These are phyloP conservation scores for Lavandula angustifolia DNA, from an alignment of 257 asterid species.

Conservation along the genomic window DNA sequence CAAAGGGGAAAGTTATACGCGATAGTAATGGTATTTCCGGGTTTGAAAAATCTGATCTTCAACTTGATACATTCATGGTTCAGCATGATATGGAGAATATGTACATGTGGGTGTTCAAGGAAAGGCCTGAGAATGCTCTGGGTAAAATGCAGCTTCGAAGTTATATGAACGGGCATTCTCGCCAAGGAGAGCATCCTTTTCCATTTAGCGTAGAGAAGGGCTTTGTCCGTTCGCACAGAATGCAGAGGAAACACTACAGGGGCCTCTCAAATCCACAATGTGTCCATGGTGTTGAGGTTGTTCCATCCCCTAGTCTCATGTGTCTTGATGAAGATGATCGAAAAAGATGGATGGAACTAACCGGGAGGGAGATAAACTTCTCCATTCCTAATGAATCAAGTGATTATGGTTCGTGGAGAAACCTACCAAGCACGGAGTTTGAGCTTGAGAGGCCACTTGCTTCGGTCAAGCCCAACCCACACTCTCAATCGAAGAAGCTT, in stretches of 20 bases:
- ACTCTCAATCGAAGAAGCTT: slow-evolving; percentile 56
- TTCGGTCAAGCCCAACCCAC: slow-evolving; percentile 44
- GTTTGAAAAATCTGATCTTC: slow-evolving; percentile 77
- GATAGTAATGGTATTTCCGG: slow-evolving; percentile 84
- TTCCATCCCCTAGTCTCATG: slow-evolving; percentile 62
- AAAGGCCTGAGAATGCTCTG: slow-evolving; percentile 80
- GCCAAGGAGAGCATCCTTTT: slow-evolving; percentile 87
- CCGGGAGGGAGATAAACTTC: slow-evolving; percentile 74
- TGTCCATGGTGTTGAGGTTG: slow-evolving; percentile 86
- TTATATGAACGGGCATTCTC: slow-evolving; percentile 95
- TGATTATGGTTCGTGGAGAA: slow-evolving; percentile 80
- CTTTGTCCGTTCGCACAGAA: slow-evolving; percentile 85
- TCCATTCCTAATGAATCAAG: slow-evolving; percentile 71
- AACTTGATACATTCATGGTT: slow-evolving; percentile 86
- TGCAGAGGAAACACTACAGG: slow-evolving; percentile 92
- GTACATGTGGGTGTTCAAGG: slow-evolving; percentile 99
- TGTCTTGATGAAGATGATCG: slow-evolving; percentile 68
- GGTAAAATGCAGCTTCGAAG: slow-evolving; percentile 98
- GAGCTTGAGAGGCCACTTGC: slow-evolving; percentile 69
- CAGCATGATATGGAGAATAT: slow-evolving; percentile 98
- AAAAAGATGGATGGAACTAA: slow-evolving; percentile 82
- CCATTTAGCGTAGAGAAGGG: slow-evolving; percentile 88
- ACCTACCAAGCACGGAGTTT: slow-evolving; percentile 70
- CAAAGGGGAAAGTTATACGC: slow-evolving; percentile 65
- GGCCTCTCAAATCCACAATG: slow-evolving; percentile 97